Conservation (phyloP, 192 early-diverging fungal genomes). For the Lobosporangium transversale region DNA sequence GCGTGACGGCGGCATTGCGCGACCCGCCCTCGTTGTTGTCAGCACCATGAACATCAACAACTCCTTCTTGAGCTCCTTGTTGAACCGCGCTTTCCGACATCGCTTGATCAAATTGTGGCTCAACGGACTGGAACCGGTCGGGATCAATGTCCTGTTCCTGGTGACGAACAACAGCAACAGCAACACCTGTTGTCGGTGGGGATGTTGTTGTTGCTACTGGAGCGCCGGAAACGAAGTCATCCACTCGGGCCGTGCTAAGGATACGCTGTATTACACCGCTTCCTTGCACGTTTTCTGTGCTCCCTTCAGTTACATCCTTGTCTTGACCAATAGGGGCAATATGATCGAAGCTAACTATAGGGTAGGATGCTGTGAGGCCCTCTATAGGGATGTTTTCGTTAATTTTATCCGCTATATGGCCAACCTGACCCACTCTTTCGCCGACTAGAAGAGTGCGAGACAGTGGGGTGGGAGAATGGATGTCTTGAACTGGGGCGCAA, state of each 20-base stretch:
- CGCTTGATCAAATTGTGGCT: not conserved
- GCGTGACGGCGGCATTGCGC: constrained; percentile 22
- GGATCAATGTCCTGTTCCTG: not conserved
- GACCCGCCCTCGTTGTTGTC: constrained; percentile 18
- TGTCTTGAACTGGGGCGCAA: not conserved
- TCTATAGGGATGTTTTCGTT: constrained; percentile 18
- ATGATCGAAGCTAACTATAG: constrained; percentile 29
- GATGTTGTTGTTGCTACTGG: constrained; percentile 2
- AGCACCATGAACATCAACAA: constrained; percentile 10
- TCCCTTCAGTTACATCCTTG: constrained; percentile 24
- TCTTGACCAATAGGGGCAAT: constrained; percentile 38
- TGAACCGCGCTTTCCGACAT: not conserved
- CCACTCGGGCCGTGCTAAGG: constrained; percentile 8
- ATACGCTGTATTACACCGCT: constrained; percentile 19
- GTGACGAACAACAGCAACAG: not conserved
- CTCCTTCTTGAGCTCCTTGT: constrained; percentile 12
- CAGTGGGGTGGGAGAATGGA: constrained; percentile 17
- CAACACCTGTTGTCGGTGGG: not conserved
- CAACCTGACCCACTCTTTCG: constrained; percentile 8
- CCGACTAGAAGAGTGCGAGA: constrained; percentile 1
- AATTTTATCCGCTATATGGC: constrained; percentile 5
- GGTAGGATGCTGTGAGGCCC: constrained; percentile 3
- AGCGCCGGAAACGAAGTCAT: not conserved
- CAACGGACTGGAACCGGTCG: not conserved
- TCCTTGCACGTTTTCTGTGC: constrained; percentile 20